These are phyloP conservation scores for Epithemia pelagica DNA, from an alignment of 108 stramenopile species.

Conservation along the genomic window DNA sequence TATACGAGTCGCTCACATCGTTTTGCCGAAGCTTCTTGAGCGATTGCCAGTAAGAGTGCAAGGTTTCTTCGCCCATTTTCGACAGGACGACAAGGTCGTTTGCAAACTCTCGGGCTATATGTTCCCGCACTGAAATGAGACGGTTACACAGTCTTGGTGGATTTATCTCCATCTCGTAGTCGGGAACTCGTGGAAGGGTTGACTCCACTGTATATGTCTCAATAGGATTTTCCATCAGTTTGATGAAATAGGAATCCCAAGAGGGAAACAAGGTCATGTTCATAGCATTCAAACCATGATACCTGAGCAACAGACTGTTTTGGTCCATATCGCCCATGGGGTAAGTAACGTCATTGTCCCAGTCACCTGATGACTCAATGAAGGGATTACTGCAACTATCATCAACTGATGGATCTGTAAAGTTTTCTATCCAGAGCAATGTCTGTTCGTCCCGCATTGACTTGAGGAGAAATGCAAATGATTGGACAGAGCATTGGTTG, in stretches of 20 bases:
- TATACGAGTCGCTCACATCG: background rate
- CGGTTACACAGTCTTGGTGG: conserved; percentile 51
- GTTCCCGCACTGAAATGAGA: conserved; percentile 60
- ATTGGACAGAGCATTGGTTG: conserved; percentile 66
- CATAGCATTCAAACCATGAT: conserved; percentile 61
- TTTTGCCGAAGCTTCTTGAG: background rate
- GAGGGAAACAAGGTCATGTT: conserved; percentile 60
- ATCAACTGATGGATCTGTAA: conserved; percentile 34
- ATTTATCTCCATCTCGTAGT: conserved; percentile 61
- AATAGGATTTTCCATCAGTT: conserved; percentile 41
- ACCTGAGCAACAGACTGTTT: conserved; percentile 10
- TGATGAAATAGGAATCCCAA: conserved; percentile 72
- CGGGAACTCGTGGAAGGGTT: conserved; percentile 18
- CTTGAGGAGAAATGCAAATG: conserved; percentile 57
- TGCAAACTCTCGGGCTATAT: conserved; percentile 56
- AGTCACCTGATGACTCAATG: background rate
- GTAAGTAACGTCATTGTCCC: background rate
- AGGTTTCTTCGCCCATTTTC: conserved; percentile 31
- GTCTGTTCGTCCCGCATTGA: conserved; percentile 65
- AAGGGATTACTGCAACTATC: background rate
- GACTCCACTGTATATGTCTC: conserved; percentile 37
- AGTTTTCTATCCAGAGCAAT: conserved; percentile 60
- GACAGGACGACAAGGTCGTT: conserved; percentile 53
- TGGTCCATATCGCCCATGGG: background rate
- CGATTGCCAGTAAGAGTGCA: conserved; percentile 24